Conservation (phyloP, 305 asterid genomes). For the Rubia tinctorum region DNA sequence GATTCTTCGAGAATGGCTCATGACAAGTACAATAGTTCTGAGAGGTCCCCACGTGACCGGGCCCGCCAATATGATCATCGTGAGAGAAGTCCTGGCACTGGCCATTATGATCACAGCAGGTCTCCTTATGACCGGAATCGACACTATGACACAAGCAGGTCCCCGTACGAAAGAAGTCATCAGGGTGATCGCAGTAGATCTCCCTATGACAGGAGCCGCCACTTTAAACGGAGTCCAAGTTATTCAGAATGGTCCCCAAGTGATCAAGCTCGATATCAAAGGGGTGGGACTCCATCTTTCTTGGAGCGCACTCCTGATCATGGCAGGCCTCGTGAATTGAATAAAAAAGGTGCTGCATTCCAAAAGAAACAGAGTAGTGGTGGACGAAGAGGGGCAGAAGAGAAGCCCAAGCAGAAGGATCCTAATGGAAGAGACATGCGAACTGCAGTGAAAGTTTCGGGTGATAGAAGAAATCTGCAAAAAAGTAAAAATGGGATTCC, state of each 20-base stretch:
- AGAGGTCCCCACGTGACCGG: constrained; percentile 85
- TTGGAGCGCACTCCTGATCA: constrained; percentile 65
- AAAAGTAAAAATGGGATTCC: constrained; percentile 35
- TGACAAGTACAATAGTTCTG: constrained; percentile 59
- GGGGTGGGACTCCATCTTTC: constrained; percentile 57
- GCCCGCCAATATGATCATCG: constrained; percentile 58
- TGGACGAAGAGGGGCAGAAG: constrained; percentile 63
- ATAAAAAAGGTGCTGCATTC: constrained; percentile 46
- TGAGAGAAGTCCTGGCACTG: constrained; percentile 67
- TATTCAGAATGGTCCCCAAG: constrained; percentile 41
- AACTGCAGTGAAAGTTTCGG: constrained; percentile 43
- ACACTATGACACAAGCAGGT: constrained; percentile 47
- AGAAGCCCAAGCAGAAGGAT: constrained; percentile 51
- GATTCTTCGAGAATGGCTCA: constrained; percentile 61
- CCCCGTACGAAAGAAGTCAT: constrained; percentile 55
- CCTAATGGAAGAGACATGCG: constrained; percentile 45
- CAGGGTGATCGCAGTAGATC: constrained; percentile 52
- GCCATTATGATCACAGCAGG: constrained; percentile 52
- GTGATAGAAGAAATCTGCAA: constrained; percentile 42
- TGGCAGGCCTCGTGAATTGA: constrained; percentile 48
- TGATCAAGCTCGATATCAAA: constrained; percentile 41
- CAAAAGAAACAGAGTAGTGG: constrained; percentile 52
- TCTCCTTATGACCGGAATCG: constrained; percentile 57
- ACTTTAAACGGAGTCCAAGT: constrained; percentile 37
- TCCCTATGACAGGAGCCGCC: constrained; percentile 34